Evolutionary conservation across 306 rosid genomes (phyloP).

Genomic region (Mucuna pruriens): DNA sequence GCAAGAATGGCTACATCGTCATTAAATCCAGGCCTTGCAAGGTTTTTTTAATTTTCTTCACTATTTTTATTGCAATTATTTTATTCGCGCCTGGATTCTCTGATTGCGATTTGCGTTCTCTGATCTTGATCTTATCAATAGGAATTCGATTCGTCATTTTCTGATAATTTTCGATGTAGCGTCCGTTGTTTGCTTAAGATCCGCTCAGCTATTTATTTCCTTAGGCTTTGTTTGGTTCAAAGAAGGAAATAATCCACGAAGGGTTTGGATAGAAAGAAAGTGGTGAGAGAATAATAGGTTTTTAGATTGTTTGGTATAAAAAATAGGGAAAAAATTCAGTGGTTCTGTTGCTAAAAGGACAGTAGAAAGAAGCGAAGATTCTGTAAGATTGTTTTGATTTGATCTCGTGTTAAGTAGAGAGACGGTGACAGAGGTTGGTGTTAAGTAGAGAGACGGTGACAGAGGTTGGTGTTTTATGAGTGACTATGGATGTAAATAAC

Average conservation of each 20-base stretch:
- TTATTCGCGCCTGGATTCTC: background rate
- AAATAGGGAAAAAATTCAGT: background rate
- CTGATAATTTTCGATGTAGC: background rate
- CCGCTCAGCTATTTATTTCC: background rate
- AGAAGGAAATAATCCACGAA: background rate
- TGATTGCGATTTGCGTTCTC: background rate
- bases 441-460: background rate
- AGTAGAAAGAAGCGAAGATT: background rate
- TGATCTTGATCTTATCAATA: background rate
- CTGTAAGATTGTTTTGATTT: constrained; percentile 17
- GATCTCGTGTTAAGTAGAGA: background rate
- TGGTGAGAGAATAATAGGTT: background rate
- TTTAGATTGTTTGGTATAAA: background rate
- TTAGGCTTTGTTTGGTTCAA: background rate
- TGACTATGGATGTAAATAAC: background rate
- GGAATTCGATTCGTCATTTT: background rate
- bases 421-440: background rate
- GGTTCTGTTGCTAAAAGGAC: background rate
- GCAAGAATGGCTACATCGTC: constrained; percentile 74
- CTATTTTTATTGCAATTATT: background rate
- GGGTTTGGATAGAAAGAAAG: background rate
- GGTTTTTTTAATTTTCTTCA: constrained; percentile 28
- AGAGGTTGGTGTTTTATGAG: background rate
- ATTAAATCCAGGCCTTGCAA: constrained; percentile 76
- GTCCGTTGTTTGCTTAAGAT: background rate